These are phyloP conservation scores for Novymonas esmeraldas DNA, from an alignment of 208 protist species.

Conservation along the genomic window DNA sequence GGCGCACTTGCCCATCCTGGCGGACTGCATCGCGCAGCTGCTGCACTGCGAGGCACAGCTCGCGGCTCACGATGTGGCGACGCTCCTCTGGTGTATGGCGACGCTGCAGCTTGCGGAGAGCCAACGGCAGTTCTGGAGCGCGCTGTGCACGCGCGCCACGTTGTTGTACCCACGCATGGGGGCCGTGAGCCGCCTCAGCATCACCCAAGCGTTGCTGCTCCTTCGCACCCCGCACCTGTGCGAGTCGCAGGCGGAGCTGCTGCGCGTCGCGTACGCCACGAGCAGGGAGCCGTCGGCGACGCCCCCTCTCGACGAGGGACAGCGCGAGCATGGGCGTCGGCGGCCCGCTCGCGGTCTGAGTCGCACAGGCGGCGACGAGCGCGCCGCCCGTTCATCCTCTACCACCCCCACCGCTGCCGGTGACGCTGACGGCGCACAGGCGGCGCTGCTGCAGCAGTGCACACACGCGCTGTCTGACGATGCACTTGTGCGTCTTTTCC, in stretches of 20 bases:
- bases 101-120: constrained; percentile 27
- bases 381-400: background rate
- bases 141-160: constrained; percentile 49
- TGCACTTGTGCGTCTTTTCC: constrained; percentile 19
- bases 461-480: constrained; percentile 28
- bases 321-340: background rate
- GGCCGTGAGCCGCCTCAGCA: constrained; percentile 34
- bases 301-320: background rate
- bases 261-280: constrained; percentile 12
- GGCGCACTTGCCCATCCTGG: constrained; percentile 29
- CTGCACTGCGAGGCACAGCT: constrained; percentile 51
- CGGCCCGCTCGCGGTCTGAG: background rate
- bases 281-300: background rate
- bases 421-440: no score
- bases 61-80: constrained; percentile 42
- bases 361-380: background rate
- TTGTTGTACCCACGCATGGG: constrained; percentile 47
- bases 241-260: constrained; percentile 31
- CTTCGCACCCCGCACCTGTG: constrained; percentile 30
- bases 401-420: no score
- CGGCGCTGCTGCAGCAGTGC: constrained; percentile 19
- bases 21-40: constrained; percentile 44
- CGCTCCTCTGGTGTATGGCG: constrained; percentile 69
- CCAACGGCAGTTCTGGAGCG: constrained; percentile 49
- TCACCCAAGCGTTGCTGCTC: constrained; percentile 61